Conservation (phyloP, 1,139 yeast genomes). For the Torulaspora pretoriensis region DNA sequence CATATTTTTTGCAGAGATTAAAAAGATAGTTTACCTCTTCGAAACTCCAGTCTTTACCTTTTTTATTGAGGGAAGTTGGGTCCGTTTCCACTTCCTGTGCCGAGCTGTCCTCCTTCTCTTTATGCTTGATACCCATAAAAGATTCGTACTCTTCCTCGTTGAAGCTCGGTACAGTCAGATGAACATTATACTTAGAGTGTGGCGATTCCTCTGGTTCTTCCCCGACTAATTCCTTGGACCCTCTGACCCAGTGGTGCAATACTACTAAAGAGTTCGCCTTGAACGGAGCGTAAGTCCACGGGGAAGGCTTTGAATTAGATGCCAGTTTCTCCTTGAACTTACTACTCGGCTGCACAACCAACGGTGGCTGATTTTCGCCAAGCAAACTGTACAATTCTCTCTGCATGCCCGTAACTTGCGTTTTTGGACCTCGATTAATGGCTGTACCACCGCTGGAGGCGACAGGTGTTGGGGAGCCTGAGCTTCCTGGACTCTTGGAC, state of each 20-base stretch:
- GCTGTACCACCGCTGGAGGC: slow-evolving; percentile 15
- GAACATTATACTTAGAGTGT: slow-evolving; percentile 72
- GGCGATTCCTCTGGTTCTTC: slow-evolving; percentile 48
- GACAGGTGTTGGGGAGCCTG: slow-evolving; percentile 21
- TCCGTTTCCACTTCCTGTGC: slow-evolving; percentile 15
- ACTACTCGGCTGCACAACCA: slow-evolving; percentile 50
- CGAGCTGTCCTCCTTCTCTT: slow-evolving; percentile 32
- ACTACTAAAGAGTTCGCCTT: slow-evolving; percentile 51
- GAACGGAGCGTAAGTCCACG: slow-evolving; percentile 75
- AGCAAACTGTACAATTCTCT: slow-evolving; percentile 82
- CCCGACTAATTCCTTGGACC: slow-evolving; percentile 48
- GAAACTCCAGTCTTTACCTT: slow-evolving; percentile 53
- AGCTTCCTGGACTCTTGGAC: slow-evolving; percentile 34
- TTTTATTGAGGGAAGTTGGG: slow-evolving; percentile 3
- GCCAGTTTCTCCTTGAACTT: slow-evolving; percentile 65
- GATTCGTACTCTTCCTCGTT: slow-evolving; percentile 60
- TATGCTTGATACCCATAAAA: slow-evolving; percentile 42
- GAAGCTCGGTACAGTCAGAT: slow-evolving; percentile 65
- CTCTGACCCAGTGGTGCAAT: slow-evolving; percentile 85
- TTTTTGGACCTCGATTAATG: slow-evolving; percentile 29
- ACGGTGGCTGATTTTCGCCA: slow-evolving; percentile 92
- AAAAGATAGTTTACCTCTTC: slow-evolving; percentile 76
- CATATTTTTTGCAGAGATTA: slow-evolving; percentile 66
- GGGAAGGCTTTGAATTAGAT: slow-evolving; percentile 59
- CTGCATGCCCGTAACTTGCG: slow-evolving; percentile 73